Conservation (phyloP, 176 grass and related monocot genomes). For the Oryza nivara region DNA sequence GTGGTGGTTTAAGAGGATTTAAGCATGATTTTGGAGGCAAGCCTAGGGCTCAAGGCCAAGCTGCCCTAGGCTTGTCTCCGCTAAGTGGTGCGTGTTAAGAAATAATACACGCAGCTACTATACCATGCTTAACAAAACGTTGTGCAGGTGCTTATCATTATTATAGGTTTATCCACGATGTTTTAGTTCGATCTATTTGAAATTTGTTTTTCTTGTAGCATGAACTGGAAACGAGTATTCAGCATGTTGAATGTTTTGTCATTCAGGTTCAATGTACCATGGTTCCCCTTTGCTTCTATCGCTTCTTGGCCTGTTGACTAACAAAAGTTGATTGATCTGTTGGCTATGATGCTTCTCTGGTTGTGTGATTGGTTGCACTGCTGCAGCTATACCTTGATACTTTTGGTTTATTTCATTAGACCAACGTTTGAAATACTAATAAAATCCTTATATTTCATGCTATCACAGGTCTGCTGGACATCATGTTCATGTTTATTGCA, state of each 20-base stretch:
- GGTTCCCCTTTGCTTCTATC: slow-evolving; percentile 84
- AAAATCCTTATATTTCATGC: slow-evolving; percentile 32
- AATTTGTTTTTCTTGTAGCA: slow-evolving; percentile 5
- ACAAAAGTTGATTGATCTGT: slow-evolving; percentile 52
- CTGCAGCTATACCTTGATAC: neutral
- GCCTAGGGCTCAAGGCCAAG: too few relatives aligned
- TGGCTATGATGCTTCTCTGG: slow-evolving; percentile 10
- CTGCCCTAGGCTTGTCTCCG: too few relatives aligned
- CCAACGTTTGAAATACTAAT: slow-evolving; percentile 17
- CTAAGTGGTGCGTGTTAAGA: neutral
- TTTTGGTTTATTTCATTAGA: neutral
- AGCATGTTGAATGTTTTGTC: slow-evolving; percentile 24
- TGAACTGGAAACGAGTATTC: neutral
- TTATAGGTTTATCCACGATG: slow-evolving; percentile 1
- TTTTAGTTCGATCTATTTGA: slow-evolving; percentile 16
- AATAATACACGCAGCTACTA: neutral
- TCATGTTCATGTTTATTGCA: slow-evolving; percentile 69
- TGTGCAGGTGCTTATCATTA: neutral
- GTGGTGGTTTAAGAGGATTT: too few relatives aligned
- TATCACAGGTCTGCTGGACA: slow-evolving; percentile 62
- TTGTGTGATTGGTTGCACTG: neutral
- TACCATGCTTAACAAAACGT: neutral
- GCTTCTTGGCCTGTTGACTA: slow-evolving; percentile 74
- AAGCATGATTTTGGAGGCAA: too few relatives aligned
- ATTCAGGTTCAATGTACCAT: slow-evolving; percentile 96